Evolutionary conservation across 805 yeast species (phyloP), one percentile per base, ranked within the genome.

Genomic region (Jamesozyma rosinii): DNA sequence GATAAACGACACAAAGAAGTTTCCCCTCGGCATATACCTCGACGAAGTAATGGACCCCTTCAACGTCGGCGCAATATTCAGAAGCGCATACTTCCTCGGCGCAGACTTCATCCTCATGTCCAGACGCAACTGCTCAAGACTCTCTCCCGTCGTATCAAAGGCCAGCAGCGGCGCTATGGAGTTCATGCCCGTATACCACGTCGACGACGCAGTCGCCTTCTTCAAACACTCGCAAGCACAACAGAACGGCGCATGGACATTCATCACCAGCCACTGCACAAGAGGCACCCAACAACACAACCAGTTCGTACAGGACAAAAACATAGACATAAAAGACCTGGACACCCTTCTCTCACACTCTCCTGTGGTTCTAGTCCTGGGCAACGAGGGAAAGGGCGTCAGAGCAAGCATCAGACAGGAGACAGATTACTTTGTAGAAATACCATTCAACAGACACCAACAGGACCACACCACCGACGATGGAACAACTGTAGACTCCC

Each of bases 21-120:
- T 63, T 52, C 94, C 95, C 2, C 53, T 88, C 15, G 95, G 87
- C 0, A 50, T 87, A 3, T 86, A 72, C 52, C 63, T 87, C 21
- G 95, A 87, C 60, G 86, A 83, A 45, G 71, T 88, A 36, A 76
- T 84, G 13, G 95, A 87, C 59, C 90, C 95, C 0, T 94, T 85
- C 58, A 87, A 87, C 58, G 68, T 85, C 51, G 96, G 96, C 6
- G 92, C 90, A 20, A 76, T 87, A 35, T 63, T 84, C 24, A 68
- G 96, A 57, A 75, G 88, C 2, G 90, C 94, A 0, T 82, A 79
- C 63, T 87, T 72, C 63, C 67, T 87, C 13, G 95, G 95, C 8
- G 95, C 72, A 2, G 95, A 88, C 62, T 83, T 85, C 54, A 66
- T 86, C 5, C 77, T 82, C 1, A 64, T 81, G 35, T 81, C 94